These are phyloP conservation scores for Chlamydomonas applanata DNA, from an alignment of 139 green algal species.

Conservation along the genomic window DNA sequence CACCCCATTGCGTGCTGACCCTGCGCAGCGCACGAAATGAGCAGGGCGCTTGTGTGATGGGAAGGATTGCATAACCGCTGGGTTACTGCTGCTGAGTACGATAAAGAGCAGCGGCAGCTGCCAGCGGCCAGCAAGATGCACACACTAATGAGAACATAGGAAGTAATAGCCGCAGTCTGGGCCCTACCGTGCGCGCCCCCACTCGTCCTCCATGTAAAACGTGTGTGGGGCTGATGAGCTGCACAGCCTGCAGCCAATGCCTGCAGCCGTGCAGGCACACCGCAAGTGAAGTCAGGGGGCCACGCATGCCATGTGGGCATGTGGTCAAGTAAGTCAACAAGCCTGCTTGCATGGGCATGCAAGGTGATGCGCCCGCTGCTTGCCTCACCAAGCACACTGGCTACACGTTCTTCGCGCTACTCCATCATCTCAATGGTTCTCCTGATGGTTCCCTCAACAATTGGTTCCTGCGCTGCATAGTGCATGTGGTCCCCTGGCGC, in stretches of 20 bases:
- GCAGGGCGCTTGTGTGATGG: not conserved
- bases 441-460: no score
- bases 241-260: constrained; percentile 25
- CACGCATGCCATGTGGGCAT: no score
- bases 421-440: no score
- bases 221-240: constrained; percentile 14
- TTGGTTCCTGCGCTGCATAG: no score
- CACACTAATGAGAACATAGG: not conserved
- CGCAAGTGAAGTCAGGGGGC: no score
- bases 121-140: not conserved
- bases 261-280: not conserved
- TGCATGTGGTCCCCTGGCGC: not conserved
- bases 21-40: not conserved
- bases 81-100: not conserved
- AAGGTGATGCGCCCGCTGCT: no score
- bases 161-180: not conserved
- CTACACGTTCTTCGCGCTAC: no score
- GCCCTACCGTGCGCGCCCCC: constrained; percentile 24
- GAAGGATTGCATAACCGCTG: not conserved
- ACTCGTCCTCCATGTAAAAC: constrained; percentile 46
- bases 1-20: constrained; percentile 42
- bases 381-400: no score
- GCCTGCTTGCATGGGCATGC: no score
- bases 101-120: not conserved
- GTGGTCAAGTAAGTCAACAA: no score